Base-by-base conservation (phyloP, 495 filamentous ascomycete species). In the Lophiotrema nucula region DNA sequence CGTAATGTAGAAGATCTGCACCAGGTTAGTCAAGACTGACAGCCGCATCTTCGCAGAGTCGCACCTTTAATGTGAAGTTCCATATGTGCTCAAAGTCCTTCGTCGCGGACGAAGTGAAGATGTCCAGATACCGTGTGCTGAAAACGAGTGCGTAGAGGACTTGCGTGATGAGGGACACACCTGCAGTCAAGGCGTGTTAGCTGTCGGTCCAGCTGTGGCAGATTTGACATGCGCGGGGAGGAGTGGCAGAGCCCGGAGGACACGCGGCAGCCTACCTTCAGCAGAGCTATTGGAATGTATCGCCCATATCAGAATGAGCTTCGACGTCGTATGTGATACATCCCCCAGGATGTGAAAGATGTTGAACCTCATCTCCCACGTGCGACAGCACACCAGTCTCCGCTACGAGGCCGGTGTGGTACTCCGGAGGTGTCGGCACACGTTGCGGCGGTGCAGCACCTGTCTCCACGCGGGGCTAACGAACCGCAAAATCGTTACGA, bases 91-190 rank as follows among this genome's bases (percentile, higher is more conserved):
- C 42, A 27, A 31, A 54, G 27, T 59, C 50, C 47, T 41, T 71
- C 63, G 39, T 28, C 4, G 39, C 37, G 6, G 62, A 56, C 4
- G 62, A 56, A 38, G 63, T 67, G 66, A 96, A 86, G 56, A 97
- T 74, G 68, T 97, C 89, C 24, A 91, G 81, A 73, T 98, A 97
- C 44, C 95, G 83, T 12, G 88, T 83, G 51, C 87, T 69, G 74
- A 97, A 98, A 33, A 98, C 92, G 52, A 85, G 60, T 25, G 83
- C 81, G 74, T 98, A 98, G 63, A 98, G 83, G 39, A 83, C 76
- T 72, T 98, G 93, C 0, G 92, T 96, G 56, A 98, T 87, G 61
- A 97, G 83, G n/a, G 92, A 96, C 48, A 97, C 84, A 60, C 92
- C 88, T 91, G 41, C 15, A 35, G 15, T n/a, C 8, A 35, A 35